Evolutionary conservation across 2,329 filamentous ascomycete genomes (phyloP), one percentile per base, ranked within the genome.

Genomic region (Coniosporium tulheliwenetii): DNA sequence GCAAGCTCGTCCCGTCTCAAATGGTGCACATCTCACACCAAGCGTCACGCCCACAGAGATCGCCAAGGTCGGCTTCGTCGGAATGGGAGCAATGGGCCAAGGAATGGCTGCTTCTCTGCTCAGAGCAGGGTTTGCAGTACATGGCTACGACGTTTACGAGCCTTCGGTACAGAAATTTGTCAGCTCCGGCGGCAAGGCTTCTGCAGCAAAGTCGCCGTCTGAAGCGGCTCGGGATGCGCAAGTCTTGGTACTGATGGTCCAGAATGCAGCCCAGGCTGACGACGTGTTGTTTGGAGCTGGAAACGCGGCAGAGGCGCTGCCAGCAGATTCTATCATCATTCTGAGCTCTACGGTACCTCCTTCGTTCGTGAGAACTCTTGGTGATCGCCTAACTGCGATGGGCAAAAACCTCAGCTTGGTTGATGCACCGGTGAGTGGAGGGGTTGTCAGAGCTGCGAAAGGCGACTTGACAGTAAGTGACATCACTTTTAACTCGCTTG

Each of bases 401-500:
- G 47, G 45, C 16, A 52, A 51, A 10, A 53, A 54, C 5, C 45
- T 62, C 30, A 42, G 39, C 2, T 36, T 63, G 5, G 45, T 63
- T 3, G 60, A 63, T 46, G 52, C 52, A 4, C 60, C 59, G 7
- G 60, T 63, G 7, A 62, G 59, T 33, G 60, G 60, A 5, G 60
- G 60, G 10, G 54, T 59, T 0, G 51, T 44, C n/a, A 52, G 59
- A 2, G 60, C 61, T 4, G 57, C 57, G 8, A 52, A 53, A 16
- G 61, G 61, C 8, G 55, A 48, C 7, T 49, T 64, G 2, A 61
- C 57, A 16, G 57, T 59, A 39, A 41, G 52, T 45, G 1, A 15
- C 8, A 34, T 4, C 12, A n/a, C 32, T 14, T n/a, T 8, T 12
- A n/a, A 8, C 31, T 7, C 19, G 19, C 7, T 7, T 7, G 19